phyloP scores from a whole-genome alignment of 1,139 yeast species.

The Saccharomyces hybrid region DNA sequence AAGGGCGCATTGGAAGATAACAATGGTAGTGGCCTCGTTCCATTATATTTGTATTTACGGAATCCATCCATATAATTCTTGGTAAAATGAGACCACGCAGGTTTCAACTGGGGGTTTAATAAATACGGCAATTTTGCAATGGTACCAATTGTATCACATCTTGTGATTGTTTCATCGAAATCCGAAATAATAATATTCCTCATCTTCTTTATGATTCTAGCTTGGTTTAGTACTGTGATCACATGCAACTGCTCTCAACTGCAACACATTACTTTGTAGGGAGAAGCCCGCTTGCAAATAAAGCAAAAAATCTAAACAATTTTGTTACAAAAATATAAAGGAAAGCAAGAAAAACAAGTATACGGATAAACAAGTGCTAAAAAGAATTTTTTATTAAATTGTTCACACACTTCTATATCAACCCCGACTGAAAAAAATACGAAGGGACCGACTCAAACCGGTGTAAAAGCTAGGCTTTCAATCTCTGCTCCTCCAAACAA shows the following conservation, averaged over 20 bases:
- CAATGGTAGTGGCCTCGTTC: not conserved
- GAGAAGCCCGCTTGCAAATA: not conserved
- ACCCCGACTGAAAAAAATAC: constrained; percentile 11
- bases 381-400: constrained; percentile 2
- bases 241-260: not conserved
- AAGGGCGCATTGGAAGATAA: not conserved
- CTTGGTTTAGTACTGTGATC: not conserved
- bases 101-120: constrained; percentile 13
- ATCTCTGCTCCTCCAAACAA: constrained; percentile 4
- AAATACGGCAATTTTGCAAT: constrained; percentile 22
- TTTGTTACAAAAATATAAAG: not conserved
- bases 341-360: not conserved
- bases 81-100: constrained; percentile 24
- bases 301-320: not conserved
- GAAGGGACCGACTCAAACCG: constrained; percentile 27
- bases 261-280: not conserved
- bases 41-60: not conserved
- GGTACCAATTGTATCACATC: constrained; percentile 22
- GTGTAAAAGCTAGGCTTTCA: constrained; percentile 5
- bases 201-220: constrained; percentile 3
- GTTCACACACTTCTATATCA: constrained; percentile 30
- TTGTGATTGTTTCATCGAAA: constrained; percentile 31
- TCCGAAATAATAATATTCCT: constrained; percentile 23
- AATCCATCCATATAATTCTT: constrained; percentile 15
- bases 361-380: not conserved